Base-by-base conservation (phyloP, 2,329 filamentous ascomycete genomes). In the Pleurostoma richardsiae region DNA sequence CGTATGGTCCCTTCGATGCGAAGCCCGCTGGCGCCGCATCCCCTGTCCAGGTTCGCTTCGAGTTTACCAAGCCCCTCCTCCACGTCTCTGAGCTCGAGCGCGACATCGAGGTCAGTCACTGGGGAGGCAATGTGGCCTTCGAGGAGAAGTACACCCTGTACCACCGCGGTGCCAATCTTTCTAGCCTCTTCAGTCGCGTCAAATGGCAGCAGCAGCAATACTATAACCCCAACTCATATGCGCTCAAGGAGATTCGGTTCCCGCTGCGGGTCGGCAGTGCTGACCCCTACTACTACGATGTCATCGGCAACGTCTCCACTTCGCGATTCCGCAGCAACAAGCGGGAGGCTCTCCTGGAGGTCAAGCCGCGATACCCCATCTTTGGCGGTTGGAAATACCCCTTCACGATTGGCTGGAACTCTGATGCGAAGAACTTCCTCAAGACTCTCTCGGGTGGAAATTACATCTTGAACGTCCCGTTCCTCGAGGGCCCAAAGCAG, bases 381-480 rank as follows among this genome's bases (percentile, higher is more conserved):
- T 99, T 96, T 59, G 94, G 94, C 50, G 90, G 89, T 50, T 99
- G 94, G 94, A 96, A 95, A 69, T 97, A 96, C 69, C 94, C 88
- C 54, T 99, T 97, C 74, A 89, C 87, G 49, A 84, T 97, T 48
- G 94, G 94, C 56, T 99, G 94, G 94, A 95, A 97, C 71, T 85
- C 88, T 44, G 83, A 95, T 55, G 76, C 95, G 29, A 82, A 82
- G 59, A 81, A 80, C 48, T 94, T 88, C 64, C 65, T 99, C 54
- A 84, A 89, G 58, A 80, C 74, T 56, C 74, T 79, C 39, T 70
- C 74, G 41, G 77, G 77, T 29, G 82, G 89, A 49, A 79, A 82
- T n/a, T 95, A 89, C 60, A 78, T 95, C 7, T 77, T 99, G 50
- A 95, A 89, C 61, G 85, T 96, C 6, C 92, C 94, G 6, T 94